These are phyloP conservation scores for Trametes polyzona DNA, from an alignment of 1,284 basidiomycete species.

Conservation along the genomic window DNA sequence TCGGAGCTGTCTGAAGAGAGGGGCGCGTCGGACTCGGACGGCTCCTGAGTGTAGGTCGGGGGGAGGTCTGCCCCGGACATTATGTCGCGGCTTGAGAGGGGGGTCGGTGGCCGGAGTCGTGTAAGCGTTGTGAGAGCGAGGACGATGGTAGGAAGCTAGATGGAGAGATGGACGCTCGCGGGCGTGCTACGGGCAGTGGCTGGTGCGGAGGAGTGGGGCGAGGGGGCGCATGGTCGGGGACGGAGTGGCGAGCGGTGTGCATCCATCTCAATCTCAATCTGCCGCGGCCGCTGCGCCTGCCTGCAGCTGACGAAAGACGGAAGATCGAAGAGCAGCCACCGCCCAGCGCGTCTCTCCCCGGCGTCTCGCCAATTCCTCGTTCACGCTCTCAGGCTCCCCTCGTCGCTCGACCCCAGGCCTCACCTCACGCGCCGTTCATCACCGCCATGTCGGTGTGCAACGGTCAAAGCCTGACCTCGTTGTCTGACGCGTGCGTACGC, in stretches of 20 bases:
- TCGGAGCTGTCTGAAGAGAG: constrained; percentile 25
- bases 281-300: constrained; percentile 3
- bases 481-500: constrained; percentile 56
- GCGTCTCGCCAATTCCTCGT: too few species aligned
- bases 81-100: background rate
- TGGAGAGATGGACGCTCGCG: background rate
- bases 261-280: background rate
- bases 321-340: background rate
- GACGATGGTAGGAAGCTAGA: background rate
- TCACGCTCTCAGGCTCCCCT: too few species aligned
- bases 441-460: constrained; percentile 23
- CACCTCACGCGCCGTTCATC: too few species aligned
- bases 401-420: too few species aligned
- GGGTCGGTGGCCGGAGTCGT: background rate
- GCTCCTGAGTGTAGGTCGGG: constrained; percentile 43
- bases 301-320: background rate
- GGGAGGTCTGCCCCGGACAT: constrained; percentile 42
- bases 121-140: background rate
- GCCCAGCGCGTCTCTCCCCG: background rate
- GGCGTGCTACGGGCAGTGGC: background rate
- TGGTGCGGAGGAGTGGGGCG: background rate
- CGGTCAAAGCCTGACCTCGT: constrained; percentile 43
- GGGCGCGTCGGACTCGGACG: constrained; percentile 29
- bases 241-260: constrained; percentile 2
- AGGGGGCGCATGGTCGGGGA: constrained; percentile 5